A percentile compares a stretch with the other conserved stretches of the same genome.
phyloP scores from a whole-genome alignment of 1,139 yeast genomes.

The Geotrichum armillariae region DNA sequence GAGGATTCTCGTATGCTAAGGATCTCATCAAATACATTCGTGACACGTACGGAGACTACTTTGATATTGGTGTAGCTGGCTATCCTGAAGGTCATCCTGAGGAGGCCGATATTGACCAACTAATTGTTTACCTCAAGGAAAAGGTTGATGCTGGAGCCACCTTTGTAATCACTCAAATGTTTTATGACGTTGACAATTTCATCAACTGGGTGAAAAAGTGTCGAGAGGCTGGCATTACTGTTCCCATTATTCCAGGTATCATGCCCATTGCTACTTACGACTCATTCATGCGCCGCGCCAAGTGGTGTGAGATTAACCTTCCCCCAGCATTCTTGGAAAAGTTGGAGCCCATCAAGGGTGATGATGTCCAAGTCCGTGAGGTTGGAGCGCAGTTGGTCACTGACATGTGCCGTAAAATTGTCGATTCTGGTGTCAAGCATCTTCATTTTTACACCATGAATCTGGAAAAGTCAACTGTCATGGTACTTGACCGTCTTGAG shows the following conservation, averaged over 20 bases:
- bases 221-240: constrained; percentile 70
- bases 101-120: constrained; percentile 57
- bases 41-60: constrained; percentile 66
- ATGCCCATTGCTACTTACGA: constrained; percentile 98
- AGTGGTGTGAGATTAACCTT: constrained; percentile 83
- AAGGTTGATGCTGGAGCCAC: constrained; percentile 93
- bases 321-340: constrained; percentile 72
- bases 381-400: constrained; percentile 81
- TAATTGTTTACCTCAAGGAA: constrained; percentile 71
- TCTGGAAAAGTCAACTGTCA: constrained; percentile 83
- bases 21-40: constrained; percentile 82
- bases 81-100: constrained; percentile 99
- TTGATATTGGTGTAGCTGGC: constrained; percentile 89
- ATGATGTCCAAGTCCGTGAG: constrained; percentile 84
- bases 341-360: constrained; percentile 84
- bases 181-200: constrained; percentile 84
- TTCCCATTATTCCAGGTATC: constrained; percentile 95
- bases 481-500: constrained; percentile 77
- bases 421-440: constrained; percentile 79
- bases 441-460: constrained; percentile 97
- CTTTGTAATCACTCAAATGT: constrained; percentile 91
- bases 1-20: constrained; percentile 73
- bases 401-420: constrained; percentile 74
- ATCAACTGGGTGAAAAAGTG: constrained; percentile 76
- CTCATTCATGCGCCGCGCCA: constrained; percentile 87